Base-by-base conservation (phyloP, 345 rosid species). In the Eucalyptus cloeziana region DNA sequence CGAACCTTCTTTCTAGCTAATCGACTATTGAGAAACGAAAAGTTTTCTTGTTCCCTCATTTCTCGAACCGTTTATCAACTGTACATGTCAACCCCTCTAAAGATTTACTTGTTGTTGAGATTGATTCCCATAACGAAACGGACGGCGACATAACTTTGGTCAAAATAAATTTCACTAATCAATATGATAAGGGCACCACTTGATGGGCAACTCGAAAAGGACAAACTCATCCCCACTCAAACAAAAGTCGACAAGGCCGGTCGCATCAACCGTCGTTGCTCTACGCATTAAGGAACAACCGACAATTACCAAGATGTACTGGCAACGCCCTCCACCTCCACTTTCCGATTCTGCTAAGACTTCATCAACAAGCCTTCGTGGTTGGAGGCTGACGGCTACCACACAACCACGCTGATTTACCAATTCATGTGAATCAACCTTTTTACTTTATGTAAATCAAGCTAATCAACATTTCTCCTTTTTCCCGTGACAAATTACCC, bases 351-450 rank as follows among this genome's bases (percentile, higher is more conserved):
- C 85, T 76, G 5, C 8, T 11, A 40, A 40, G 85, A 76, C 85
- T 91, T 94, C 86, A 88, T 91, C 60, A 86, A 4, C 76, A 94
- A 91, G 94, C 76, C 86, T 91, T 54, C 24, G 90, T 33, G 85
- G 87, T 86, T 51, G 90, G 91, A 91, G 88, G 89, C 37, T 89
- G 89, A 91, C 85, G 88, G 52, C 88, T 83, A 91, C 79, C 86
- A 64, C 16, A 24, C 92, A 71, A 89, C 86, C 90, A n/a, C 85
- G 45, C 52, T 33, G 8, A 33, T 40, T 37, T 37, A 12, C 85
- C 85, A 21, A 21, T 21, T 21, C 27, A 40, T 21, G 7, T 40
- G 30, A 10, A 37, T 37, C 85, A 52, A 52, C 58, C 19, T 7
- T 64, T n/a, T 64, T 14, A 30, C 76, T n/a, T n/a, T 64, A 64